A percentile compares a stretch with the other conserved stretches of the same genome.
These are phyloP conservation scores for Colletotrichum sp. DNA, from an alignment of 2,329 filamentous ascomycete genomes.

Conservation along the genomic window DNA sequence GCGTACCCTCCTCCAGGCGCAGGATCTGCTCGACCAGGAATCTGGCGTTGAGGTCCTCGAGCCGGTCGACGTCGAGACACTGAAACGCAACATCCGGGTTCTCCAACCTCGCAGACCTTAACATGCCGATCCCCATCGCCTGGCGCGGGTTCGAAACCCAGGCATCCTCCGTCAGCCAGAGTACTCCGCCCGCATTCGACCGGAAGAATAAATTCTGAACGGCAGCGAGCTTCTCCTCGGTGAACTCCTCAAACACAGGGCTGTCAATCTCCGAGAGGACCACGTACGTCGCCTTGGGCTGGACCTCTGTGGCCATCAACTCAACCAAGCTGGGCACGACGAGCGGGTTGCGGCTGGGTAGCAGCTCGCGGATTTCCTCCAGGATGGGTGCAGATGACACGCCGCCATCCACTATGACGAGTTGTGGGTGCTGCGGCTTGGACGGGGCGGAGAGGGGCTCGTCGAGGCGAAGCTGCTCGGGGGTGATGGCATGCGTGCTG, in stretches of 20 bases:
- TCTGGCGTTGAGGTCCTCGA: not conserved
- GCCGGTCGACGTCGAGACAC: conserved; percentile 2
- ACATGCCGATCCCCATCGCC: conserved; percentile 19
- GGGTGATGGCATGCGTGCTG: not conserved
- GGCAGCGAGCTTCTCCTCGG: not conserved
- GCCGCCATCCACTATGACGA: not conserved
- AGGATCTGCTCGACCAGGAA: not conserved
- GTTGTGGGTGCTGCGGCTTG: not conserved
- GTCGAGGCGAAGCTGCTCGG: not conserved
- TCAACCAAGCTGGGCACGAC: not conserved
- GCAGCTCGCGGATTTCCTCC: not conserved
- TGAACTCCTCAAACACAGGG: conserved; percentile 31
- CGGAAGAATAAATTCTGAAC: conserved; percentile 1
- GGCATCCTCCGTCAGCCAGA: conserved; percentile 26
- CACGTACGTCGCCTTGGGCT: not conserved
- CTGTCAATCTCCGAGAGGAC: conserved; percentile 17
- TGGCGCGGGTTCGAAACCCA: conserved; percentile 18
- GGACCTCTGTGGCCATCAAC: not conserved
- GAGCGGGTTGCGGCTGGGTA: not conserved
- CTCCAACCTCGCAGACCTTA: not conserved
- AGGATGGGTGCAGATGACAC: not conserved
- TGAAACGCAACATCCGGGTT: not conserved
- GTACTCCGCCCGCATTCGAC: conserved; percentile 5
- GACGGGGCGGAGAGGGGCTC: not conserved
- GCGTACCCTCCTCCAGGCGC: not conserved